Evolutionary conservation across 2,329 filamentous ascomycete species (phyloP).

Genomic region (Ophiostoma ulmi): DNA sequence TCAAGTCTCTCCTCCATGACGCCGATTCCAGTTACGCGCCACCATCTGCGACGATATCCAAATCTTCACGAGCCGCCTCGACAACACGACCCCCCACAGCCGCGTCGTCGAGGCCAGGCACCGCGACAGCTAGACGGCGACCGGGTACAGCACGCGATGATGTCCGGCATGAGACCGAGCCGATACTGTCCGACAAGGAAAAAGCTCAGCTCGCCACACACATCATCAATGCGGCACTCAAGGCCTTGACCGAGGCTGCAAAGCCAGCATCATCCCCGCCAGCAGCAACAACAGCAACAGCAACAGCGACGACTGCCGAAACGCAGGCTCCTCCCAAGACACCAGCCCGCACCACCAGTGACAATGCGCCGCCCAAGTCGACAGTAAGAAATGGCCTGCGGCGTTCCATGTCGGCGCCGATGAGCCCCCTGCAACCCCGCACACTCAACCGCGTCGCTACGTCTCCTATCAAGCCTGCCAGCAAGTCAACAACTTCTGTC

Average conservation of each 20-base stretch:
- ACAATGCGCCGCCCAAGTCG: slow-evolving; percentile 30
- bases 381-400: slow-evolving; percentile 42
- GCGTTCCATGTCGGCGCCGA: slow-evolving; percentile 53
- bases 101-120: slow-evolving; percentile 25
- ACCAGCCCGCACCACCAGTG: slow-evolving; percentile 9
- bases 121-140: slow-evolving; percentile 31
- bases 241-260: slow-evolving; percentile 61
- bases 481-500: slow-evolving; percentile 24
- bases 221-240: slow-evolving; percentile 65
- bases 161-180: slow-evolving; percentile 23
- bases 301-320: background rate
- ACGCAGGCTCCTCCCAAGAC: background rate
- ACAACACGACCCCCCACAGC: slow-evolving; percentile 30
- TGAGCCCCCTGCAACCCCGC: slow-evolving; percentile 58
- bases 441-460: slow-evolving; percentile 57
- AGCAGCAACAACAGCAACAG: slow-evolving; percentile 23
- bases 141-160: slow-evolving; percentile 19
- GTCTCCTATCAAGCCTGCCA: slow-evolving; percentile 40
- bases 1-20: slow-evolving; percentile 43
- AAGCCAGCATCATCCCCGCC: slow-evolving; percentile 43
- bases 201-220: slow-evolving; percentile 65
- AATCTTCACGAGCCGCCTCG: slow-evolving; percentile 20
- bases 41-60: slow-evolving; percentile 21
- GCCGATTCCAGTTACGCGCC: slow-evolving; percentile 31
- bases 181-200: slow-evolving; percentile 49